Conservation (phyloP, 306 rosid species). For the Mimosa bimucronata region DNA sequence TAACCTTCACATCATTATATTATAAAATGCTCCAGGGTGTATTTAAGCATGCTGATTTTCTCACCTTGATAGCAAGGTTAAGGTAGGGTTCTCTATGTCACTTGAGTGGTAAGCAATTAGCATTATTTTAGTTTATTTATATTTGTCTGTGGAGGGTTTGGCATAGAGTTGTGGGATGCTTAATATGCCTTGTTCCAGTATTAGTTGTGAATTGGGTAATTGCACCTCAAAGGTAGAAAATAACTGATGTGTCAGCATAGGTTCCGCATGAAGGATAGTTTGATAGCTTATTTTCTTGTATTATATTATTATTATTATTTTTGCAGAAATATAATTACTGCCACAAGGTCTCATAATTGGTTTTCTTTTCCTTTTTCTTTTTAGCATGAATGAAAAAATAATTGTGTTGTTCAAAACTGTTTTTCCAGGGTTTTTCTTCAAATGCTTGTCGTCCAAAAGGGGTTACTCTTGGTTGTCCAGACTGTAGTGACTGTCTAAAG, state of each 20-base stretch:
- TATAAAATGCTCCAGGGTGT: no score
- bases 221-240: slow-evolving; percentile 14
- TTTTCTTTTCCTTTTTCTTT: slow-evolving; percentile 13
- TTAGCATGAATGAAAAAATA: slow-evolving; percentile 13
- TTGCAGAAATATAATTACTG: slow-evolving; percentile 3
- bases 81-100: no score
- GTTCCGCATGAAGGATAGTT: slow-evolving; percentile 2
- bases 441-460: slow-evolving; percentile 64
- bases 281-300: slow-evolving; percentile 13
- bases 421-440: slow-evolving; percentile 51
- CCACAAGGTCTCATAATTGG: slow-evolving; percentile 8
- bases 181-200: slow-evolving; percentile 14
- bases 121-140: slow-evolving; percentile 17
- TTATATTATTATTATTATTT: slow-evolving; percentile 17
- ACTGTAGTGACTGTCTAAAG: slow-evolving; percentile 69
- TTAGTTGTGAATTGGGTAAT: slow-evolving; percentile 18
- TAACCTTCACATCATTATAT: no score
- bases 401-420: slow-evolving; percentile 3
- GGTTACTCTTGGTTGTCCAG: slow-evolving; percentile 61
- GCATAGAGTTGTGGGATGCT: background rate
- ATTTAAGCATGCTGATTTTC: no score
- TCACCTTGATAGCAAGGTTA: no score
- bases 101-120: background rate
- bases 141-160: slow-evolving; percentile 11
- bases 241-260: background rate